These are phyloP conservation scores for Trichoderma semiorbis DNA, from an alignment of 2,329 filamentous ascomycete genomes.

Conservation along the genomic window DNA sequence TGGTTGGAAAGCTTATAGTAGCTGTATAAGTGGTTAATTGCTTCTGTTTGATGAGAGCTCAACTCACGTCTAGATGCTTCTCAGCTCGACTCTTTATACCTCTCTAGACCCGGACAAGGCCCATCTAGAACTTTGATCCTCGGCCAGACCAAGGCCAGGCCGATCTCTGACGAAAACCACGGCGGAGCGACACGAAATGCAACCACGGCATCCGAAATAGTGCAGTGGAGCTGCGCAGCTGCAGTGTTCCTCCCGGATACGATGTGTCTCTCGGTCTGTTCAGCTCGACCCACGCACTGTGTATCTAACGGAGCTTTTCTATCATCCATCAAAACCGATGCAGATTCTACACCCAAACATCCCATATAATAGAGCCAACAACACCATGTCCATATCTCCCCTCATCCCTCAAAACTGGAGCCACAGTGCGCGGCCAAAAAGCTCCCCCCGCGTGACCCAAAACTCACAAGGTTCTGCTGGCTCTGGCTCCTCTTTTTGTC, in stretches of 20 bases:
- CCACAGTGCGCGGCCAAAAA: constrained; percentile 4
- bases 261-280: constrained; percentile 5
- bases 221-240: constrained; percentile 12
- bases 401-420: not conserved
- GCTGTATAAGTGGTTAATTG: not conserved
- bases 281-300: not conserved
- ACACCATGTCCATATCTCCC: not conserved
- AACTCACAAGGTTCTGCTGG: not conserved
- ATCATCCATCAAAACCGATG: not conserved
- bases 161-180: constrained; percentile 13
- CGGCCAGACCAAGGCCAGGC: not conserved
- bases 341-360: not conserved
- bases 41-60: not conserved
- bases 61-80: not conserved
- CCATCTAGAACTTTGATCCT: not conserved
- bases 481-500: not conserved
- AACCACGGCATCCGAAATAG: constrained; percentile 12
- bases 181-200: constrained; percentile 7
- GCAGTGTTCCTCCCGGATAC: constrained; percentile 20
- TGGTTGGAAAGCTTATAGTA: not conserved
- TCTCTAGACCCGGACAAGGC: not conserved
- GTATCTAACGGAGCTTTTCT: not conserved
- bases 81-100: constrained; percentile 6
- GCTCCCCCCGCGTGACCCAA: constrained; percentile 1
- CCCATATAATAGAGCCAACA: not conserved